Evolutionary conservation across 257 asterid species (phyloP).

Genomic region (Solanum tacnaense): DNA sequence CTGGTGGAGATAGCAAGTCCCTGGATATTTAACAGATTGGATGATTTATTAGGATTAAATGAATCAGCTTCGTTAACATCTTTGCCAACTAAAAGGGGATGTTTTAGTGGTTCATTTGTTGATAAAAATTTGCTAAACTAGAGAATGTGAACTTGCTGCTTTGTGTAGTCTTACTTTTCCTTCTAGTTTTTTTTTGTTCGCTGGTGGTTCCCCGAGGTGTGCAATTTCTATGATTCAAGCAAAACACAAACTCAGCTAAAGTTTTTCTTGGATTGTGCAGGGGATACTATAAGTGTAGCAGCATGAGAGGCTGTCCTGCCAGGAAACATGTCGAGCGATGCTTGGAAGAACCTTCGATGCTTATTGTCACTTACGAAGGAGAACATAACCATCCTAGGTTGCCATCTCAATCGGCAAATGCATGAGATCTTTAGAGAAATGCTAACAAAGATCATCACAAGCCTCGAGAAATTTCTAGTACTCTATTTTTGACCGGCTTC

Average conservation of each 20-base stretch:
- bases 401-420: conserved; percentile 57
- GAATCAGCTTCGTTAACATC: background rate
- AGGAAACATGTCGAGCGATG: conserved; percentile 92
- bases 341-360: conserved; percentile 87
- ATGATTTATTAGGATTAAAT: background rate
- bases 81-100: background rate
- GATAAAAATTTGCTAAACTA: background rate
- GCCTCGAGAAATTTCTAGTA: background rate
- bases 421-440: conserved; percentile 12
- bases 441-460: background rate
- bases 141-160: background rate
- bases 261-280: conserved; percentile 20
- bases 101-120: background rate
- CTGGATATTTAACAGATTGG: background rate
- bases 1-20: background rate
- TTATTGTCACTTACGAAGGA: conserved; percentile 88
- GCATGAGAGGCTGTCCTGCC: conserved; percentile 97
- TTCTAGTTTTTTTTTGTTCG: background rate
- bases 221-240: background rate
- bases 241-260: background rate
- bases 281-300: conserved; percentile 95
- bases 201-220: background rate
- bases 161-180: background rate
- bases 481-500: conserved; percentile 9
- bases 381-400: conserved; percentile 81